These are phyloP conservation scores for Sporothrix luriei DNA, from an alignment of 2,329 filamentous ascomycete species.

Conservation along the genomic window DNA sequence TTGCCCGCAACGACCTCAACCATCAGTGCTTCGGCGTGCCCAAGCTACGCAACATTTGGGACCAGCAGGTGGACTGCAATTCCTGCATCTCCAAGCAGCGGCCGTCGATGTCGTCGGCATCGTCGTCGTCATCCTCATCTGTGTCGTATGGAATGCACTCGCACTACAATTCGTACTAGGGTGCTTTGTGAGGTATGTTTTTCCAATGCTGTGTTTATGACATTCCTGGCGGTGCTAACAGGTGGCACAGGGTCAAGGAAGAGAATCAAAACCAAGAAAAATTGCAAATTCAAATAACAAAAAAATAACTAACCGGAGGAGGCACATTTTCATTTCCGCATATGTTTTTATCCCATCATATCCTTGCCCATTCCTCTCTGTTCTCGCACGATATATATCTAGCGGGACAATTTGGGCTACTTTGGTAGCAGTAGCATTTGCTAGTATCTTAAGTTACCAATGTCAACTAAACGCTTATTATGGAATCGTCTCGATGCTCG, in stretches of 20 bases:
- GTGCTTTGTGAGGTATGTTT: slow-evolving; percentile 4
- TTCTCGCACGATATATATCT: not conserved
- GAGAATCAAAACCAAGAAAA: too few species aligned
- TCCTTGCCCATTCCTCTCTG: not conserved
- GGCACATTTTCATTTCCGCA: not conserved
- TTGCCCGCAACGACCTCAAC: slow-evolving; percentile 69
- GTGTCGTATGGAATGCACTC: not conserved
- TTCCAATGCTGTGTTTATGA: not conserved
- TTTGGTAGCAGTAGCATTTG: not conserved
- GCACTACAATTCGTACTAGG: not conserved
- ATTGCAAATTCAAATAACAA: too few species aligned
- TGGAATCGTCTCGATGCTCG: too few species aligned
- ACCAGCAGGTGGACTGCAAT: slow-evolving; percentile 58
- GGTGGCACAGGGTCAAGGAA: too few species aligned
- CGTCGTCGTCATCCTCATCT: not conserved
- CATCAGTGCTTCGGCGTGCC: slow-evolving; percentile 71
- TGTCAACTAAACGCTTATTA: too few species aligned
- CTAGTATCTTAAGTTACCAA: not conserved
- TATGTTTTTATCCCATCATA: not conserved
- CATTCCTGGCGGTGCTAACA: too few species aligned
- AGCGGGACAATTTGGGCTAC: not conserved
- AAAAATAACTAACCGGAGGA: not conserved
- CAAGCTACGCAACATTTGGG: slow-evolving; percentile 63
- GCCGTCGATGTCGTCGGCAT: not conserved
- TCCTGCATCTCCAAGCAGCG: slow-evolving; percentile 27